Conservation (phyloP, 2,329 filamentous ascomycete genomes). For the Diaporthe helianthi region DNA sequence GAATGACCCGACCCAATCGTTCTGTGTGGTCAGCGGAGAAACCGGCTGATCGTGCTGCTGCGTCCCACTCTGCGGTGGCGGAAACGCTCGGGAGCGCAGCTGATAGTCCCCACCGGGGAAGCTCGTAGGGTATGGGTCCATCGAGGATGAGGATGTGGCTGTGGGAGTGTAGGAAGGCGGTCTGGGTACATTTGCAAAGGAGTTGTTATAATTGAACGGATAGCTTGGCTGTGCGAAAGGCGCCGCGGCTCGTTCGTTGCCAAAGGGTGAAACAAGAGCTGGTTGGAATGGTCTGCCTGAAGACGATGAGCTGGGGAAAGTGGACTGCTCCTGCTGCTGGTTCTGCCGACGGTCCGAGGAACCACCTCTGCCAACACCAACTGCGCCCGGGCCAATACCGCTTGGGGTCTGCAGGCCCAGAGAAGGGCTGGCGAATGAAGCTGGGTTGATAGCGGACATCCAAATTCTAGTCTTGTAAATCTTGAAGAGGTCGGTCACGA, state of each 20-base stretch:
- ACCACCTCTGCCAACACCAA: slow-evolving; percentile 62
- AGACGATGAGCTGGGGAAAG: slow-evolving; percentile 48
- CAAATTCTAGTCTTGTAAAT: slow-evolving; percentile 99
- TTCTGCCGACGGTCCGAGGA: slow-evolving; percentile 59
- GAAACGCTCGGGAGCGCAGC: slow-evolving; percentile 51
- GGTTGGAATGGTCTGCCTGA: slow-evolving; percentile 52
- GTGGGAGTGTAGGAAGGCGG: slow-evolving; percentile 49
- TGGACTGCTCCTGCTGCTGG: slow-evolving; percentile 46
- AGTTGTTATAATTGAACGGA: slow-evolving; percentile 51
- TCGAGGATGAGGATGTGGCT: slow-evolving; percentile 47
- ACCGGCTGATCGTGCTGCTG: slow-evolving; percentile 48
- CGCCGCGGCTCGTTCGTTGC: slow-evolving; percentile 50
- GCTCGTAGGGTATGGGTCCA: slow-evolving; percentile 51
- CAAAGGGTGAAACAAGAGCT: slow-evolving; percentile 51
- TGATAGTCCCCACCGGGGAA: slow-evolving; percentile 56
- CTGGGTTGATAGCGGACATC: slow-evolving; percentile 99
- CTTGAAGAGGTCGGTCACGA: slow-evolving; percentile 97
- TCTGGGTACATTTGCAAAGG: slow-evolving; percentile 51
- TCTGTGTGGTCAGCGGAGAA: slow-evolving; percentile 52
- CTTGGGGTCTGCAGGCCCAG: slow-evolving; percentile 75
- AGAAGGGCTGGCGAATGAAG: slow-evolving; percentile 85
- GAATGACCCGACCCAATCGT: slow-evolving; percentile 70
- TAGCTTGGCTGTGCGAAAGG: slow-evolving; percentile 50
- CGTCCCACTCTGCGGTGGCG: slow-evolving; percentile 47
- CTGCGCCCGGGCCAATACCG: slow-evolving; percentile 69